Conservation (phyloP, 2,329 filamentous ascomycete genomes). For the Pseudogymnoascus sp. region DNA sequence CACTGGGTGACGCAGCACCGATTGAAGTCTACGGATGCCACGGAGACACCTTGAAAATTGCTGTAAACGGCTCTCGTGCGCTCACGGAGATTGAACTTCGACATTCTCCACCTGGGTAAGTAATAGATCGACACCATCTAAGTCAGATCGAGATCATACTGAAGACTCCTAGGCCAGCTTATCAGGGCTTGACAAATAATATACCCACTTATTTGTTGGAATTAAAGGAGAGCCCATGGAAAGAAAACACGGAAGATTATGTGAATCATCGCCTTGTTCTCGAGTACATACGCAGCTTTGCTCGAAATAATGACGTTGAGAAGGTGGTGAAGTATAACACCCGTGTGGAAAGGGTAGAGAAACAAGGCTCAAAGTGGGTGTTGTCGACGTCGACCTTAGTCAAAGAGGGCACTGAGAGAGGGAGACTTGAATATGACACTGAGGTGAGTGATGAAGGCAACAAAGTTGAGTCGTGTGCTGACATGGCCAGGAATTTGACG, state of each 20-base stretch:
- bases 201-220: conserved; percentile 21
- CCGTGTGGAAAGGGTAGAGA: conserved; percentile 20
- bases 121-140: neutral
- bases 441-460: conserved; percentile 12
- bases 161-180: conserved; percentile 18
- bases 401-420: conserved; percentile 10
- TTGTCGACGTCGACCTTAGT: conserved; percentile 16
- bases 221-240: conserved; percentile 22
- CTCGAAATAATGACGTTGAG: conserved; percentile 17
- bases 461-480: neutral
- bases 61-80: neutral
- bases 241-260: conserved; percentile 20
- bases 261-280: conserved; percentile 21
- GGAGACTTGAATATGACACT: neutral
- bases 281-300: conserved; percentile 20
- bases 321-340: conserved; percentile 20
- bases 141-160: neutral
- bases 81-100: conserved; percentile 13
- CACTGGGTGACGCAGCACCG: conserved; percentile 17
- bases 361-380: conserved; percentile 19
- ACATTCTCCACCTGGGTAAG: conserved; percentile 24
- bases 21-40: conserved; percentile 3
- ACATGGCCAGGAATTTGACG: conserved; percentile 48
- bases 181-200: conserved; percentile 23
- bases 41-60: neutral